Conservation (phyloP, 2,329 filamentous ascomycete genomes). For the Cytospora piceae region DNA sequence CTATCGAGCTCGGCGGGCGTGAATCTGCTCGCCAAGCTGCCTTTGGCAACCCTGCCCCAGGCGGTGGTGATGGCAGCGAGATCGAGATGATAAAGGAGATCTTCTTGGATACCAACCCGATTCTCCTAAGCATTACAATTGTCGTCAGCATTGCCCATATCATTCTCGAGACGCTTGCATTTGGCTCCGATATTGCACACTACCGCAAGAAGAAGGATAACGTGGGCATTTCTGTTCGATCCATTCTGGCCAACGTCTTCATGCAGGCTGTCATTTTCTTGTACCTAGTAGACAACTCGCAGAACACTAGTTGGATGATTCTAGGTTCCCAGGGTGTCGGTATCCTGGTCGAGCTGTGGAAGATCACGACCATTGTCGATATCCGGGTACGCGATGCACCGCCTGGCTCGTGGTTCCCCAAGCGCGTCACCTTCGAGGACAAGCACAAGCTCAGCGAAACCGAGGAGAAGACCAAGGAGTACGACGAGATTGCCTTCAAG, state of each 20-base stretch:
- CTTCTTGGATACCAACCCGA: conserved; percentile 90
- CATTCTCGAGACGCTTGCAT: conserved; percentile 93
- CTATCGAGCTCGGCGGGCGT: conserved; percentile 86
- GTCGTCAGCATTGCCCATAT: conserved; percentile 88
- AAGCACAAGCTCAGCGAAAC: conserved; percentile 95
- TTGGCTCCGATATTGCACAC: conserved; percentile 96
- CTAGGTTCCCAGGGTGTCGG: conserved; percentile 89
- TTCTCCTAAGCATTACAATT: conserved; percentile 81
- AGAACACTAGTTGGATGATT: conserved; percentile 99
- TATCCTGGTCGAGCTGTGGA: conserved; percentile 76
- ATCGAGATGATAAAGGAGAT: conserved; percentile 98
- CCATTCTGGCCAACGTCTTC: conserved; percentile 94
- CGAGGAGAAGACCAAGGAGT: conserved; percentile 97
- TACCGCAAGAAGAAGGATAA: conserved; percentile 99
- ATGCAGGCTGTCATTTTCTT: conserved; percentile 97
- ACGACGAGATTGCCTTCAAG: conserved; percentile 95
- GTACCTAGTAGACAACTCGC: conserved; percentile 95
- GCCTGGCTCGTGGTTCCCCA: conserved; percentile 74
- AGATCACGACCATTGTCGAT: conserved; percentile 93
- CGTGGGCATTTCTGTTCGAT: conserved; percentile 92
- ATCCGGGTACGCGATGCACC: conserved; percentile 75
- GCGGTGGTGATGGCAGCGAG: conserved; percentile 86
- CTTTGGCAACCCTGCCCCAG: conserved; percentile 69
- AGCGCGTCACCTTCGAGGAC: conserved; percentile 85
- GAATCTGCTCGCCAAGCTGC: conserved; percentile 79